These are phyloP conservation scores for Kappamyces sp. DNA, from an alignment of 192 early-diverging fungal species.

Conservation along the genomic window DNA sequence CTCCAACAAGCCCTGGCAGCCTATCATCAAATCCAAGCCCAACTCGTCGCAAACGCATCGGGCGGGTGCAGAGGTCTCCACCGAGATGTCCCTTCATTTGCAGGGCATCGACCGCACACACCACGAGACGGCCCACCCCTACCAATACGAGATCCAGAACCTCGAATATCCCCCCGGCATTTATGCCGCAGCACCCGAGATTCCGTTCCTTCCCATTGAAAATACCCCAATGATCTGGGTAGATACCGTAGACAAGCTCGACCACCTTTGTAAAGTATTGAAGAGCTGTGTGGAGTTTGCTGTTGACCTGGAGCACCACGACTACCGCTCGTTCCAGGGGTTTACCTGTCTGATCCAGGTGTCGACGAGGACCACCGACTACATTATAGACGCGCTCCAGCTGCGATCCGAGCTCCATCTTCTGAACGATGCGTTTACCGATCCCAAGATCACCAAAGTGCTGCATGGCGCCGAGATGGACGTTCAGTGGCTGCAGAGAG, in stretches of 20 bases:
- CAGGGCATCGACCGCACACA: background rate
- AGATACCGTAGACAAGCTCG: conserved; percentile 68
- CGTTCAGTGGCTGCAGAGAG: conserved; percentile 89
- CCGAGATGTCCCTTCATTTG: conserved; percentile 27
- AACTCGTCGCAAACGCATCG: conserved; percentile 70
- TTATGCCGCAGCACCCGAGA: conserved; percentile 49
- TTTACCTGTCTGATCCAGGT: conserved; percentile 94
- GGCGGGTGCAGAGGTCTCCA: conserved; percentile 30
- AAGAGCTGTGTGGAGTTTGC: conserved; percentile 68
- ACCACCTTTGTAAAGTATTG: conserved; percentile 59
- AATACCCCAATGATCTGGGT: conserved; percentile 71
- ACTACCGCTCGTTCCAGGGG: conserved; percentile 91
- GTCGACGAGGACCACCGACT: conserved; percentile 82
- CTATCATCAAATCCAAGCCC: conserved; percentile 76
- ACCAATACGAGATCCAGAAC: conserved; percentile 81
- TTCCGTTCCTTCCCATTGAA: conserved; percentile 56
- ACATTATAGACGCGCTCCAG: conserved; percentile 80
- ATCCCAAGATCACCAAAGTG: conserved; percentile 82
- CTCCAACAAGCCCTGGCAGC: conserved; percentile 67
- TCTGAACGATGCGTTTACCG: conserved; percentile 82
- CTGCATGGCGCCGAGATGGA: conserved; percentile 97
- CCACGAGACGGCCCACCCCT: conserved; percentile 66
- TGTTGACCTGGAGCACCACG: conserved; percentile 92
- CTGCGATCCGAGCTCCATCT: conserved; percentile 63
- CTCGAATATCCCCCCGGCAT: conserved; percentile 68